Evolutionary conservation across 352 stramenopile species (phyloP).

Genomic region (Stephanocyclus meneghinianus): DNA sequence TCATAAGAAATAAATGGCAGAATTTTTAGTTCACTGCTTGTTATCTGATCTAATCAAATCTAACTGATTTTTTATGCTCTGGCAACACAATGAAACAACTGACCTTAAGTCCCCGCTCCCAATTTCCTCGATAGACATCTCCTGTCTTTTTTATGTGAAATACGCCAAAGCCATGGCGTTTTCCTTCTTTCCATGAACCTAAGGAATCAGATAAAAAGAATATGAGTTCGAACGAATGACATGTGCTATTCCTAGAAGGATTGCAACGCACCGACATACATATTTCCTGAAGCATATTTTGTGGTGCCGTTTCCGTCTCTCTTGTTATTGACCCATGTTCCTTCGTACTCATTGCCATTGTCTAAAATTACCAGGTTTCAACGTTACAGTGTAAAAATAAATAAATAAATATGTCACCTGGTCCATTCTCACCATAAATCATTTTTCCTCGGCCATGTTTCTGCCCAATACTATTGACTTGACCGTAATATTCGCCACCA

Average conservation of each 20-base stretch:
- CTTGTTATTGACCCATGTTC: constrained; percentile 39
- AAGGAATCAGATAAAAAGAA: neutral
- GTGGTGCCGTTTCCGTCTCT: constrained; percentile 43
- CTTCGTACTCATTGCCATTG: constrained; percentile 49
- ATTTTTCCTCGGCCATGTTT: constrained; percentile 46
- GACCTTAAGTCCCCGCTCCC: neutral
- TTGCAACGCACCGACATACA: constrained; percentile 33
- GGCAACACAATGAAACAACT: neutral
- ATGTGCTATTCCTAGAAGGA: neutral
- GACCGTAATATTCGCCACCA: constrained; percentile 36
- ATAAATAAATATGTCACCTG: neutral
- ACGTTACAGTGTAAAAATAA: neutral
- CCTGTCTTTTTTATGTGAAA: constrained; percentile 49
- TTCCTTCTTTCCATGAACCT: constrained; percentile 44
- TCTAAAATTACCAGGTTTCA: neutral
- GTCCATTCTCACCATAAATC: constrained; percentile 22
- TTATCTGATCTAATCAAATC: no score
- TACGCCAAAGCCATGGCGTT: constrained; percentile 45
- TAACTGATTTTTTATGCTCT: no score
- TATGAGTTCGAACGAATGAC: neutral
- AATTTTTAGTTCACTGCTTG: neutral
- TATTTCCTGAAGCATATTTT: constrained; percentile 36
- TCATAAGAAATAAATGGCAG: neutral
- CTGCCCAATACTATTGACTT: constrained; percentile 30
- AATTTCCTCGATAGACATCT: constrained; percentile 31